These are phyloP conservation scores for Phytophthora hibernalis DNA, from an alignment of 352 stramenopile species.

Conservation along the genomic window DNA sequence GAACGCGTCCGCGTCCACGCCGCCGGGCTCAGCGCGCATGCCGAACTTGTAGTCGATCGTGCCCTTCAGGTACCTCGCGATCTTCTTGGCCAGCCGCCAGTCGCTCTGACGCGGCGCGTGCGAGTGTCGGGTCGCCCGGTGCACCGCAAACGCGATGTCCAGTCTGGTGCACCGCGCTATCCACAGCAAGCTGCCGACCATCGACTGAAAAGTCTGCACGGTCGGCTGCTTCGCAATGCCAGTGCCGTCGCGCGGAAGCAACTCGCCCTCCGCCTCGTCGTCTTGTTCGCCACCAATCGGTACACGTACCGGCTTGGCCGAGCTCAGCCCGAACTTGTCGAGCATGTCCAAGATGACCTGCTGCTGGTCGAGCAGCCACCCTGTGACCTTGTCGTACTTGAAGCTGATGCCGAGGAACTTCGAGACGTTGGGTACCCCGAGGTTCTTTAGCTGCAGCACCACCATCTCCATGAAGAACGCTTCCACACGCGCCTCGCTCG, in stretches of 20 bases:
- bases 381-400: too few relatives aligned
- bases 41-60: slow-evolving; percentile 23
- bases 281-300: slow-evolving; percentile 15
- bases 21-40: background rate
- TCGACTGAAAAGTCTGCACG: slow-evolving; percentile 37
- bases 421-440: too few relatives aligned
- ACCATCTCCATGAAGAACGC: too few relatives aligned
- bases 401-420: too few relatives aligned
- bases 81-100: slow-evolving; percentile 20
- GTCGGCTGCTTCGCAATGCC: slow-evolving; percentile 4
- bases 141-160: too few relatives aligned
- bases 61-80: slow-evolving; percentile 33
- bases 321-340: too few relatives aligned
- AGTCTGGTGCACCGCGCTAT: slow-evolving; percentile 22
- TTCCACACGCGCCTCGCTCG: too few relatives aligned
- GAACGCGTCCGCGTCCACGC: background rate
- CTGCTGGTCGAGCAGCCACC: too few relatives aligned
- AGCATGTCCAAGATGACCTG: too few relatives aligned
- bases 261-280: background rate
- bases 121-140: slow-evolving; percentile 10
- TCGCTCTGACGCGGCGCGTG: slow-evolving; percentile 13
- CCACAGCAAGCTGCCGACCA: slow-evolving; percentile 48
- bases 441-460: too few relatives aligned
- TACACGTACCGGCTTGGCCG: too few relatives aligned
- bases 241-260: slow-evolving; percentile 2